A percentile compares a stretch with the other conserved stretches of the same genome.
These are phyloP conservation scores for Colletotrichum caudatum DNA, from an alignment of 2,329 filamentous ascomycete genomes.

Conservation along the genomic window DNA sequence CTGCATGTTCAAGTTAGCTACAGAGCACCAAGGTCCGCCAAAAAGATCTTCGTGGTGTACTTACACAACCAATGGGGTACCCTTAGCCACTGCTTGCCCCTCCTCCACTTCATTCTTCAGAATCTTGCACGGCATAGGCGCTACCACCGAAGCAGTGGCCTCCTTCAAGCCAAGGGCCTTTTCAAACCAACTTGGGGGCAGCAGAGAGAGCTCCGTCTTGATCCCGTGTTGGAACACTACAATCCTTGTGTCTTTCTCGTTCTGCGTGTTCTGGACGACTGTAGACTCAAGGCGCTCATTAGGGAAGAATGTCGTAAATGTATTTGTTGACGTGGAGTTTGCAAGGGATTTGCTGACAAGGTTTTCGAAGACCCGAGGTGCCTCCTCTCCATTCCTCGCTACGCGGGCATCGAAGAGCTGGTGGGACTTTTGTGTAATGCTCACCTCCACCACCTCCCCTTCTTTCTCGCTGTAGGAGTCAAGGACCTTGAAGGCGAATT, in stretches of 20 bases:
- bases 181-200: conserved; percentile 82
- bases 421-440: conserved; percentile 61
- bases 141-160: conserved; percentile 82
- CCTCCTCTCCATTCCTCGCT: conserved; percentile 55
- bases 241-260: conserved; percentile 69
- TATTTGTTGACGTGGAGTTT: conserved; percentile 47
- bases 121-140: conserved; percentile 98
- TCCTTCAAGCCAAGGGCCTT: conserved; percentile 89
- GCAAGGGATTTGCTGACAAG: conserved; percentile 56
- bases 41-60: conserved; percentile 47
- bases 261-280: conserved; percentile 69
- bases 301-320: conserved; percentile 82
- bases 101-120: conserved; percentile 88
- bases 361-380: conserved; percentile 57
- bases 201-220: conserved; percentile 69
- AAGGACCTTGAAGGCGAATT: conserved; percentile 64
- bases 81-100: conserved; percentile 85
- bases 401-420: conserved; percentile 62
- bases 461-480: conserved; percentile 75
- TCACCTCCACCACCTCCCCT: conserved; percentile 70
- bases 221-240: conserved; percentile 81
- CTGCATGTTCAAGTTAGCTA: conserved; percentile 53
- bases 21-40: neutral
- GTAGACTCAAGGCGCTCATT: conserved; percentile 84
- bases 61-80: conserved; percentile 86